These are phyloP conservation scores for Verticillium longisporum DNA, from an alignment of 2,329 filamentous ascomycete genomes.

Conservation along the genomic window DNA sequence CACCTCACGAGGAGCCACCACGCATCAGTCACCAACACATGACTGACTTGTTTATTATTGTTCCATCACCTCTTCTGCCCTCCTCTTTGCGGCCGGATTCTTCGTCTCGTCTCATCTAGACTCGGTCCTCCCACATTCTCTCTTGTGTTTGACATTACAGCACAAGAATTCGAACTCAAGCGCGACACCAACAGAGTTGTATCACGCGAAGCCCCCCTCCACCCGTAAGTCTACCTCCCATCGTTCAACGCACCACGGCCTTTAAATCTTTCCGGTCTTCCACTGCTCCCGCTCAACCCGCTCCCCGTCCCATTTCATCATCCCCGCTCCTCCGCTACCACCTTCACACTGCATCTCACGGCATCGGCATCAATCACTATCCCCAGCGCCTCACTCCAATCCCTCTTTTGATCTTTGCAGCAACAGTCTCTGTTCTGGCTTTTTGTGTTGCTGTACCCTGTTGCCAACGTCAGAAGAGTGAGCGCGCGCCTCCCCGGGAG, in stretches of 20 bases:
- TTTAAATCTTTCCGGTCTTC: not conserved
- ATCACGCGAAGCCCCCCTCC: constrained; percentile 1
- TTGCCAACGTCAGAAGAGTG: not conserved
- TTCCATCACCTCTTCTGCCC: constrained; percentile 6
- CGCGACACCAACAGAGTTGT: not conserved
- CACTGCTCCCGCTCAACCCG: not conserved
- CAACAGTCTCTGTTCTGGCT: not conserved
- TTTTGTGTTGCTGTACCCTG: not conserved
- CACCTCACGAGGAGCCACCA: not conserved
- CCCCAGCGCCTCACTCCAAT: too few relatives aligned
- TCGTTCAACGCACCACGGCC: not conserved
- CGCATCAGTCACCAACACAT: not conserved
- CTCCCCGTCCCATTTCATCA: not conserved
- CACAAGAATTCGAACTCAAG: not conserved
- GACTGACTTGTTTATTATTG: constrained; percentile 11
- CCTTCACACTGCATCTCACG: not conserved
- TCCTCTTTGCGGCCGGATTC: not conserved
- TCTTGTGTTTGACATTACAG: not conserved
- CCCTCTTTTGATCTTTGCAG: not conserved
- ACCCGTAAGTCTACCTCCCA: not conserved
- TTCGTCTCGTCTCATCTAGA: not conserved
- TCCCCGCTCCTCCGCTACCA: not conserved
- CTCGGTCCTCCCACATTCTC: not conserved
- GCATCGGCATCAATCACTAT: not conserved
- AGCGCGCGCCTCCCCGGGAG: constrained; percentile 1